Evolutionary conservation across 164 flowering plant species (phyloP), one percentile per base, ranked within the genome.

Genomic region (Magnolia officinalis): DNA sequence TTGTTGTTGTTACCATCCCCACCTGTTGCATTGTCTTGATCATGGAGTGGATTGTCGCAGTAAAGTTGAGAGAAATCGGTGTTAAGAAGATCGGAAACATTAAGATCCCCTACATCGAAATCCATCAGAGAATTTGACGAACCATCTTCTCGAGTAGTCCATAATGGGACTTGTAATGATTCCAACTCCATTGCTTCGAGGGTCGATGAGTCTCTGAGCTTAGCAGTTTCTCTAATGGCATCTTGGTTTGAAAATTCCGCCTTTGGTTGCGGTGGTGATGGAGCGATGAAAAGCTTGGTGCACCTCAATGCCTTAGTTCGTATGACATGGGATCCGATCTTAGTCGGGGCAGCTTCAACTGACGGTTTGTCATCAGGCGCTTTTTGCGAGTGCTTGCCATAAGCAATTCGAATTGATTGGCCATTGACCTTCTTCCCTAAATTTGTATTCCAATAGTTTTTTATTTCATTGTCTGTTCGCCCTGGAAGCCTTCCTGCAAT

Each of bases 291-390:
- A 26, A 72, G 76, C 72, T 78, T 80, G 31, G 80, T 81, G 78
- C 83, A 83, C 77, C 81, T 76, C 74, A 75, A 49, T 21, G 87
- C 85, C 80, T 79, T 81, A 51, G 85, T 78, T 4, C 78, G 64
- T 24, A 83, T 67, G 23, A 77, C 83, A 4, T 5, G 16, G 61
- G 76, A 67, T 9, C 70, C 45, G 31, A 52, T 7, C 52, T 61
- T 51, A 1, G 72, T 1, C 23, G 72, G 58, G 8, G 70, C 31
- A 10, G 29, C 9, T 26, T 50, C 24, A 11, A 19, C 29, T 5
- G 52, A 6, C 64, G 29, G 45, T 67, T 24, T 23, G 2, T 3
- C 45, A 8, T 9, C 37, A 0, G 74, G 63, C 18, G 29, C 1
- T 19, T 31, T 50, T 19, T 63, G 64, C 50, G 11, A 18, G n/a